These are phyloP conservation scores for Lactifluus pinguis DNA, from an alignment of 768 basidiomycete genomes.

Conservation along the genomic window DNA sequence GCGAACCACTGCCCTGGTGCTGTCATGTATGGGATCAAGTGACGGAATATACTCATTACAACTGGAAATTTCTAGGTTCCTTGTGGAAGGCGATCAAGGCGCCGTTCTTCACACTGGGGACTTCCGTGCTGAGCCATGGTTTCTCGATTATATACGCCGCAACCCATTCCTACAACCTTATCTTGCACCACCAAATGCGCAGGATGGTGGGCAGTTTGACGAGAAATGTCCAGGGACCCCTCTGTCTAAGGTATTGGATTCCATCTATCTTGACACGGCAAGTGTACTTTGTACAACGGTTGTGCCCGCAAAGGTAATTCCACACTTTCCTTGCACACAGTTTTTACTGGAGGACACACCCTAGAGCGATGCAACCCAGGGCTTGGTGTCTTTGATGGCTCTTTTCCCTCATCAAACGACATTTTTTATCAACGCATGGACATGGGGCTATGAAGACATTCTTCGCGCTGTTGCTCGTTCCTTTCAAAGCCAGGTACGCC, in stretches of 20 bases:
- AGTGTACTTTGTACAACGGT: constrained; percentile 38
- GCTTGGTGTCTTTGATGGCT: constrained; percentile 60
- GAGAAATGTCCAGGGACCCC: neutral
- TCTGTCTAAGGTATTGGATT: constrained; percentile 42
- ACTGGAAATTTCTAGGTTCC: constrained; percentile 48
- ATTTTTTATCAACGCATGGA: constrained; percentile 93
- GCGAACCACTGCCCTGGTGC: constrained; percentile 96
- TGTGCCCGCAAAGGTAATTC: neutral
- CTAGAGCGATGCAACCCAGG: constrained; percentile 57
- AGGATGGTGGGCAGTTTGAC: neutral
- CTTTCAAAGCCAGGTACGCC: constrained; percentile 53
- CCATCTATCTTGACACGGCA: constrained; percentile 81
- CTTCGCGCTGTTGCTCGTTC: constrained; percentile 62
- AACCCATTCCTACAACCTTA: constrained; percentile 72
- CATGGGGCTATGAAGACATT: constrained; percentile 93
- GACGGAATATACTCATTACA: neutral
- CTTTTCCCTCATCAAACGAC: constrained; percentile 53
- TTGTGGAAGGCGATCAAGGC: constrained; percentile 61
- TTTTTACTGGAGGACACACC: neutral
- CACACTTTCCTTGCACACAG: neutral
- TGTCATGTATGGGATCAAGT: constrained; percentile 55
- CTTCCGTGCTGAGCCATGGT: constrained; percentile 79
- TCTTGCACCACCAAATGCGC: constrained; percentile 29
- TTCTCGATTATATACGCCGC: constrained; percentile 54
- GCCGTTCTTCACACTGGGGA: constrained; percentile 91